Percentiles rank a stretch among this genome's conserved stretches.
Evolutionary conservation across 169 alveolate species (phyloP).

Genomic region (Plasmodium chabaudi): DNA sequence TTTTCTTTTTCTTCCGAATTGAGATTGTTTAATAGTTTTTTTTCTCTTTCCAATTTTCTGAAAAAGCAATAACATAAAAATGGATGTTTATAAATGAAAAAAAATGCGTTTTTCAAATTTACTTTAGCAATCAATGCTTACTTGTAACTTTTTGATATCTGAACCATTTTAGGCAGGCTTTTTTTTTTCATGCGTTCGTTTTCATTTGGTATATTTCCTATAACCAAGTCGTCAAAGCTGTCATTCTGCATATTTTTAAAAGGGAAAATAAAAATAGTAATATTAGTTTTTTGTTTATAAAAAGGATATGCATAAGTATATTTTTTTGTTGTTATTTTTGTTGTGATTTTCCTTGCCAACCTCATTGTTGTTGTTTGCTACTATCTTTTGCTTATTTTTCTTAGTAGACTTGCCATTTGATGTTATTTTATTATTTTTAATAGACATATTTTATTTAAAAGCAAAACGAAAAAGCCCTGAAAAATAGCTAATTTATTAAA

Average conservation of each 20-base stretch:
- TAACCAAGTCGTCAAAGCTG: slow-evolving; percentile 39
- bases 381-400: no score
- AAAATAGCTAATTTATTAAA: no score
- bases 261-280: not conserved
- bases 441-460: no score
- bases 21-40: slow-evolving; percentile 22
- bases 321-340: not conserved
- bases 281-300: no score
- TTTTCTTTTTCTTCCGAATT: slow-evolving; percentile 36
- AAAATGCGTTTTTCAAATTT: no score
- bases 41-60: slow-evolving; percentile 43
- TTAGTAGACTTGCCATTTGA: no score
- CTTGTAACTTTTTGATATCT: slow-evolving; percentile 28
- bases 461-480: no score
- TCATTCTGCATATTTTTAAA: slow-evolving; percentile 18
- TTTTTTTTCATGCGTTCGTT: slow-evolving; percentile 11
- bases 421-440: no score
- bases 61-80: not conserved
- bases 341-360: no score
- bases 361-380: no score
- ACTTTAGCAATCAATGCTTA: slow-evolving; percentile 1
- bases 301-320: not conserved
- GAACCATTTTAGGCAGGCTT: slow-evolving; percentile 23
- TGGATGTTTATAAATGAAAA: not conserved
- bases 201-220: slow-evolving; percentile 44